These are phyloP conservation scores for Podaxis sp. DNA, from an alignment of 768 basidiomycete genomes.

Conservation along the genomic window DNA sequence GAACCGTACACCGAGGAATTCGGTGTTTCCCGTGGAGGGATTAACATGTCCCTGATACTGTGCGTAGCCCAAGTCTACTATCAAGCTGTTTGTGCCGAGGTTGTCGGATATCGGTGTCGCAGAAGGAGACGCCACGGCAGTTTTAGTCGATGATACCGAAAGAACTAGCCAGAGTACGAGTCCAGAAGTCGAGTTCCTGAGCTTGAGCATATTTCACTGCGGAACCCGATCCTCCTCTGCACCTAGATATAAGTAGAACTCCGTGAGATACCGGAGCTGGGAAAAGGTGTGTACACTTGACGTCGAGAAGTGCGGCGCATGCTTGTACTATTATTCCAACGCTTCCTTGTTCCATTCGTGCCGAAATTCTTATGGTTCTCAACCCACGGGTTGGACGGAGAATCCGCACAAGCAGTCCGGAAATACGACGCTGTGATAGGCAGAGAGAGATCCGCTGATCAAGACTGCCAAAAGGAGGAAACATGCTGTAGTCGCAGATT, in stretches of 20 bases:
- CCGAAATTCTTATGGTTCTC: no score
- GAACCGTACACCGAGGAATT: conserved; percentile 42
- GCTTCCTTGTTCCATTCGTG: no score
- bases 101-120: not conserved
- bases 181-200: not conserved
- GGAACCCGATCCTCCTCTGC: no score
- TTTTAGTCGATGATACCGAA: not conserved
- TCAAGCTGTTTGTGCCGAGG: not conserved
- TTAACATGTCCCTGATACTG: conserved; percentile 36
- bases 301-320: no score
- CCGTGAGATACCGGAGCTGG: no score
- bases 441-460: not conserved
- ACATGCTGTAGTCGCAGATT: not conserved
- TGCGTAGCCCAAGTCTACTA: conserved; percentile 36
- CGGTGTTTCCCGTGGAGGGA: conserved; percentile 26
- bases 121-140: no score
- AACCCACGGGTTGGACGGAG: no score
- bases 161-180: not conserved
- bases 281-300: no score
- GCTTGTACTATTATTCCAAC: no score
- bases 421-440: not conserved
- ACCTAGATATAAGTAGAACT: no score
- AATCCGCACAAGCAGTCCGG: no score
- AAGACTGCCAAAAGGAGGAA: not conserved
- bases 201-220: no score